Conservation (phyloP, 192 early-diverging fungal species). For the Umbelopsis sp. region DNA sequence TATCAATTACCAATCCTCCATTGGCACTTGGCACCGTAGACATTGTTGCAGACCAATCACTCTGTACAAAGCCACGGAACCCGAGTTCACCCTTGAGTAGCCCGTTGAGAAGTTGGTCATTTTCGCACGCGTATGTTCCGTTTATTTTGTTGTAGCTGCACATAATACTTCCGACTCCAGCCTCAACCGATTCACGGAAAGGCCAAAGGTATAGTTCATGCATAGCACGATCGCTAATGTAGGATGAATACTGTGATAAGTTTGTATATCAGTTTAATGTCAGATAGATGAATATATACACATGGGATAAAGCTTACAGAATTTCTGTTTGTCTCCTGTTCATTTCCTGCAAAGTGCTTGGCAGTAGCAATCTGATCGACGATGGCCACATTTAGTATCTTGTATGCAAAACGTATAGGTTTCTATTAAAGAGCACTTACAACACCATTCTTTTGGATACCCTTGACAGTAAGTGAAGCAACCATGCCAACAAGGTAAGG, state of each 20-base stretch:
- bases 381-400: not conserved
- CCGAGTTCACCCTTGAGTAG: constrained; percentile 55
- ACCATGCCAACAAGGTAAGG: constrained; percentile 21
- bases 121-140: constrained; percentile 56
- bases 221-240: constrained; percentile 56
- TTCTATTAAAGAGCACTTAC: not conserved
- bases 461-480: constrained; percentile 11
- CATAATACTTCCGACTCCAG: constrained; percentile 65
- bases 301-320: not conserved
- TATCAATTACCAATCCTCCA: constrained; percentile 34
- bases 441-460: constrained; percentile 26
- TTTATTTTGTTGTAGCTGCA: constrained; percentile 67
- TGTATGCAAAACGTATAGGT: not conserved
- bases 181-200: constrained; percentile 57
- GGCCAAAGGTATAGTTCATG: constrained; percentile 61
- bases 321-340: constrained; percentile 34
- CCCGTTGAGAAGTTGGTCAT: constrained; percentile 42
- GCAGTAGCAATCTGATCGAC: constrained; percentile 25
- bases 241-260: constrained; percentile 19
- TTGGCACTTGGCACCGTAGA: constrained; percentile 33
- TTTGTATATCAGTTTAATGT: not conserved
- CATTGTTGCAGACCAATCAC: constrained; percentile 60
- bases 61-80: constrained; percentile 61
- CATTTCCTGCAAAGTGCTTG: constrained; percentile 37
- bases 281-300: not conserved